These are phyloP conservation scores for Calocera viscosa DNA, from an alignment of 768 basidiomycete genomes.

Conservation along the genomic window DNA sequence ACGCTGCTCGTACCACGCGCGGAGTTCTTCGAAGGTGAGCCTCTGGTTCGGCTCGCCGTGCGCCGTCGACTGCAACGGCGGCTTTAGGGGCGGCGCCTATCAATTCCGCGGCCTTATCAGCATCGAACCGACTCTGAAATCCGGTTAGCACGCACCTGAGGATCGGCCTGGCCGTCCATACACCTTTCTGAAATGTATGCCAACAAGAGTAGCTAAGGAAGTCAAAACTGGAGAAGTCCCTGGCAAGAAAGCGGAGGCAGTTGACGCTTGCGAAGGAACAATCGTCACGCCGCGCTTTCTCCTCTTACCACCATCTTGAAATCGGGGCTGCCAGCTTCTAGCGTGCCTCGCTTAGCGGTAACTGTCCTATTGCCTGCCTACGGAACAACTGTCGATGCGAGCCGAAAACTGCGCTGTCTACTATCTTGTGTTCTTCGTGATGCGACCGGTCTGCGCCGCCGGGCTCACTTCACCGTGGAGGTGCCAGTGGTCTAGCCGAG, in stretches of 20 bases:
- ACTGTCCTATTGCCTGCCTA: not conserved
- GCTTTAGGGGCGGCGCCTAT: not conserved
- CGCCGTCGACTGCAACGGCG: conserved; percentile 11
- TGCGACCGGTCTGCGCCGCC: too few species aligned
- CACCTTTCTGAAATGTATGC: not conserved
- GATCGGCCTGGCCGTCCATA: conserved; percentile 4
- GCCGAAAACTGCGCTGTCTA: too few species aligned
- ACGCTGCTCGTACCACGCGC: conserved; percentile 66
- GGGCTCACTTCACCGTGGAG: too few species aligned
- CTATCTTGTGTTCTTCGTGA: too few species aligned
- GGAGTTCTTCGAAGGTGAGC: conserved; percentile 41
- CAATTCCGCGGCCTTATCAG: not conserved
- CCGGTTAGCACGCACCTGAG: not conserved
- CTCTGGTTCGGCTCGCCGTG: conserved; percentile 18
- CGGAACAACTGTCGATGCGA: not conserved
- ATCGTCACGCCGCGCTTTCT: not conserved
- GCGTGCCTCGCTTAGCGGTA: not conserved
- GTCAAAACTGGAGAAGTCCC: not conserved
- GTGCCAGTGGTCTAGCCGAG: not conserved
- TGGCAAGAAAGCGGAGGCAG: not conserved
- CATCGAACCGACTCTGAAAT: not conserved
- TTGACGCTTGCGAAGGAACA: not conserved
- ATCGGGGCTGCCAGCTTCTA: not conserved
- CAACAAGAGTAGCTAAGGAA: not conserved
- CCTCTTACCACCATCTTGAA: not conserved